Evolutionary conservation across 192 early-diverging fungal species (phyloP), one percentile per base, ranked within the genome.

Genomic region (Cetraspora pellucida): DNA sequence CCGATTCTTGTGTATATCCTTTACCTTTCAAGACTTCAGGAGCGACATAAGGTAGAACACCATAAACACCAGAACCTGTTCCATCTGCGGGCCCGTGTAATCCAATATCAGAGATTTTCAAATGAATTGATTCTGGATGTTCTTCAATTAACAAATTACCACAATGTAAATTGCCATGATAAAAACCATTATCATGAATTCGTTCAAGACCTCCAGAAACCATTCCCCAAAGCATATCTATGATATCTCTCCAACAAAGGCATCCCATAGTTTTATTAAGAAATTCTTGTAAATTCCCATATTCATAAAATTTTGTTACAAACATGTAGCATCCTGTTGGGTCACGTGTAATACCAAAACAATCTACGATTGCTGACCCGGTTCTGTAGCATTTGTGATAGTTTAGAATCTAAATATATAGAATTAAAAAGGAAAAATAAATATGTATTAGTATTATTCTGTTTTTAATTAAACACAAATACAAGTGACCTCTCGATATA

Each of bases 21-120:
- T 23, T 1, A n/a, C 74, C 77, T 54, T 64, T 44, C 19, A 75
- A 64, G 5, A 78, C 59, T 49, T 83, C 82, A 16, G 82, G 82
- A 2, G 82, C 77, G 1, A 81, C 23, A 68, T 81, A 83, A 7
- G 79, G 82, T 6, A 83, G 44, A 21, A 77, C 67, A 13, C 82
- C 82, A 72, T 81, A 81, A 9, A 10, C 21, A 37, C 37, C 37
- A 37, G 37, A 37, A 10, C n/a, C n/a, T 8, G n/a, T 5, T 68
- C 9, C 44, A 45, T 70, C 10, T 25, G 17, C 31, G 46, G 31
- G 57, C 10, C 44, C 43, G 17, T 60, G 43, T 8, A 74, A 25
- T 25, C 72, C 72, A n/a, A 74, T 11, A 74, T 74, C 72, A 19
- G 72, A 30, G 1, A 74, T 74, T 47, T 44, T 25, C 10, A 31